Conservation (phyloP, 768 basidiomycete genomes). For the Nevesoporus exiguus region DNA sequence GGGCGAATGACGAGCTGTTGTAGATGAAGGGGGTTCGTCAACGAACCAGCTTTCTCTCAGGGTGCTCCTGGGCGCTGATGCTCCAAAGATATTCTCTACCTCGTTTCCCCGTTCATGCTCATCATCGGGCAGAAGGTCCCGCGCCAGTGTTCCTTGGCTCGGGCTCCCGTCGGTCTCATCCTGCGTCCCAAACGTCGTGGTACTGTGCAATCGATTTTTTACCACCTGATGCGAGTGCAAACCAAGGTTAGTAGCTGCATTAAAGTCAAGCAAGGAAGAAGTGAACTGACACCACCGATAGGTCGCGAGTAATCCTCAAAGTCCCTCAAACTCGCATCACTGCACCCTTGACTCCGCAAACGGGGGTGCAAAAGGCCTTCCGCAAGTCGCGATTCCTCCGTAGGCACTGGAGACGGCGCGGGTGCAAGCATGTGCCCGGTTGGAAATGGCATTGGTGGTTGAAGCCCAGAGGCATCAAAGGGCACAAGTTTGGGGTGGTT, state of each 20-base stretch:
- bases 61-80: background rate
- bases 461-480: background rate
- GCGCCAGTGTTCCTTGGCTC: constrained; percentile 3
- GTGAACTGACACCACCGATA: constrained; percentile 28
- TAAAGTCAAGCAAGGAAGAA: background rate
- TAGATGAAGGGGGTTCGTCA: background rate
- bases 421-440: background rate
- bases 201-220: constrained; percentile 30
- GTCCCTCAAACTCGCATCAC: constrained; percentile 28
- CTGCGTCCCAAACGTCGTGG: constrained; percentile 32
- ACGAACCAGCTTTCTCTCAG: constrained; percentile 13
- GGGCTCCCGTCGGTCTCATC: constrained; percentile 19
- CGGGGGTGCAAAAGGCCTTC: constrained; percentile 33
- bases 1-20: background rate
- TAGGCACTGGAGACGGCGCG: constrained; percentile 24
- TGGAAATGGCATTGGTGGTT: constrained; percentile 1
- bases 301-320: constrained; percentile 35
- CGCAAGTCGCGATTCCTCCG: constrained; percentile 23
- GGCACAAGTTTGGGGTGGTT: background rate
- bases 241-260: background rate
- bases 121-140: background rate
- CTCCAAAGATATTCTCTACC: constrained; percentile 9
- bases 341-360: constrained; percentile 20
- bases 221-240: constrained; percentile 18
- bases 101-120: constrained; percentile 6